A percentile compares a stretch with the other conserved stretches of the same genome.
Evolutionary conservation across 306 rosid species (phyloP).

Genomic region (Sesbania bispinosa): DNA sequence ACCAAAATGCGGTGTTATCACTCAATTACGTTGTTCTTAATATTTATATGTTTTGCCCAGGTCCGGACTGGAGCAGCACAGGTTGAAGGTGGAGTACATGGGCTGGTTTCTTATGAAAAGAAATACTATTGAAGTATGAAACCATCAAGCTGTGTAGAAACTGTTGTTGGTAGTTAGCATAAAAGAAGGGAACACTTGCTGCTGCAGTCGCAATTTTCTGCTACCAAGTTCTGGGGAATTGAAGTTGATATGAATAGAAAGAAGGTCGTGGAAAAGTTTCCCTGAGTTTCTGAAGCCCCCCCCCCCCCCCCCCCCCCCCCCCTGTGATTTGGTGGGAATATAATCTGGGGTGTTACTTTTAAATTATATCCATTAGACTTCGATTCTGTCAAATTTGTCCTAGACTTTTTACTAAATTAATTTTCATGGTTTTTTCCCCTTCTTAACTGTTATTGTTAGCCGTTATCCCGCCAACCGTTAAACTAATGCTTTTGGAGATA

Average conservation of each 20-base stretch:
- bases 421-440: background rate
- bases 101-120: constrained; percentile 83
- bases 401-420: background rate
- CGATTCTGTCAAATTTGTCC: background rate
- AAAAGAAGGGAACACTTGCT: background rate
- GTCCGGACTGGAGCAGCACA: constrained; percentile 95
- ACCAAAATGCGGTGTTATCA: background rate
- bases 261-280: background rate
- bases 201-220: background rate
- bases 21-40: background rate
- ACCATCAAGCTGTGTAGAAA: constrained; percentile 4
- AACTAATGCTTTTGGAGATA: too few relatives aligned
- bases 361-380: background rate
- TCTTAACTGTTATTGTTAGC: background rate
- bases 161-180: background rate
- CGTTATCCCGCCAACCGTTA: too few relatives aligned
- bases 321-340: background rate
- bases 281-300: background rate
- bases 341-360: background rate
- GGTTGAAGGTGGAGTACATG: constrained; percentile 93
- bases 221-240: constrained; percentile 8
- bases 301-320: background rate
- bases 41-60: constrained; percentile 39
- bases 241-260: background rate
- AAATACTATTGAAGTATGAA: constrained; percentile 55